These are phyloP conservation scores for Hypoxylon sp. DNA, from an alignment of 2,329 filamentous ascomycete genomes.

Conservation along the genomic window DNA sequence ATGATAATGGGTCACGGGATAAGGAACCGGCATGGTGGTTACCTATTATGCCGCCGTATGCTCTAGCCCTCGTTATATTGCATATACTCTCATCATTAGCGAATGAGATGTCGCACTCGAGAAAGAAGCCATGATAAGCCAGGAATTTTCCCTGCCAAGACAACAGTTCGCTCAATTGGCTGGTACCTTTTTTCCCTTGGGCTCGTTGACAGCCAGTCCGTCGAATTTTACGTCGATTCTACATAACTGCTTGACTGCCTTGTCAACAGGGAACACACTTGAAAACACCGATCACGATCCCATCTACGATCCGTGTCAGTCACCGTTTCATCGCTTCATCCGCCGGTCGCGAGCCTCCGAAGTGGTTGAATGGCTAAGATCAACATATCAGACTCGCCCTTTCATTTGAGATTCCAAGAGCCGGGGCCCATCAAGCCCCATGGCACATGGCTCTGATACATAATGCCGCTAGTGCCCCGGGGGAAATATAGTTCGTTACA, in stretches of 20 bases:
- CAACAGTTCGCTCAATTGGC: slow-evolving; percentile 28
- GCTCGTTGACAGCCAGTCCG: slow-evolving; percentile 4
- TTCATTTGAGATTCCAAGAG: slow-evolving; percentile 26
- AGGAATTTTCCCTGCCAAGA: slow-evolving; percentile 28
- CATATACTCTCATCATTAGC: slow-evolving; percentile 26
- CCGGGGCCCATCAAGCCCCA: slow-evolving; percentile 6
- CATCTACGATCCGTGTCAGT: slow-evolving; percentile 1
- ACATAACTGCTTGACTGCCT: background rate
- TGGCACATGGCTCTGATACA: slow-evolving; percentile 4
- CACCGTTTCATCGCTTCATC: slow-evolving; percentile 20
- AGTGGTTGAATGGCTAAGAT: slow-evolving; percentile 29
- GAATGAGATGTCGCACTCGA: slow-evolving; percentile 22
- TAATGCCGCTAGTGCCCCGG: slow-evolving; percentile 11
- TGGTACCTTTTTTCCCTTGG: slow-evolving; percentile 2
- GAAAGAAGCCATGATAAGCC: slow-evolving; percentile 21
- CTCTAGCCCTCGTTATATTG: slow-evolving; percentile 14
- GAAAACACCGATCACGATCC: background rate
- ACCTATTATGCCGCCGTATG: slow-evolving; percentile 16
- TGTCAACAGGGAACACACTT: slow-evolving; percentile 8
- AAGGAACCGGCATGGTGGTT: slow-evolving; percentile 23
- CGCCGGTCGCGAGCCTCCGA: slow-evolving; percentile 6
- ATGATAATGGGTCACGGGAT: slow-evolving; percentile 24
- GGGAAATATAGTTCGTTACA: slow-evolving; percentile 8
- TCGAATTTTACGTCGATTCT: slow-evolving; percentile 4
- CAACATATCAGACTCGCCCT: slow-evolving; percentile 14